phyloP scores from a whole-genome alignment of 306 rosid genomes.

The cucumber (Cucumis sativus) region Cucumber_9930_V3 NC_026657.2:37793001-37793500 shows the following conservation, averaged over 20 bases:
- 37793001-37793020: neutral
- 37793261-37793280: constrained; percentile 82
- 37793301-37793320: constrained; percentile 85
- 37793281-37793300: constrained; percentile 72
- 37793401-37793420: neutral
- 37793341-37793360: neutral
- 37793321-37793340: constrained; percentile 12
- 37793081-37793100: constrained; percentile 37
- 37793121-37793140: constrained; percentile 74
- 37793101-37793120: constrained; percentile 90
- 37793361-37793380: neutral
- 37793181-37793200: constrained; percentile 48
- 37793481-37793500: neutral
- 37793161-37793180: constrained; percentile 84
- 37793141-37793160: constrained; percentile 88
- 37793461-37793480: neutral
- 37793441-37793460: neutral
- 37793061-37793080: neutral
- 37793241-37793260: constrained; percentile 72
- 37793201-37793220: constrained; percentile 96
- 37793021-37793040: neutral
- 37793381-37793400: neutral
- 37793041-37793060: neutral
- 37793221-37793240: constrained; percentile 97
- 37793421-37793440: neutral